phyloP scores from a whole-genome alignment of 208 protist genomes.

The Balamuthia mandrillaris region DNA sequence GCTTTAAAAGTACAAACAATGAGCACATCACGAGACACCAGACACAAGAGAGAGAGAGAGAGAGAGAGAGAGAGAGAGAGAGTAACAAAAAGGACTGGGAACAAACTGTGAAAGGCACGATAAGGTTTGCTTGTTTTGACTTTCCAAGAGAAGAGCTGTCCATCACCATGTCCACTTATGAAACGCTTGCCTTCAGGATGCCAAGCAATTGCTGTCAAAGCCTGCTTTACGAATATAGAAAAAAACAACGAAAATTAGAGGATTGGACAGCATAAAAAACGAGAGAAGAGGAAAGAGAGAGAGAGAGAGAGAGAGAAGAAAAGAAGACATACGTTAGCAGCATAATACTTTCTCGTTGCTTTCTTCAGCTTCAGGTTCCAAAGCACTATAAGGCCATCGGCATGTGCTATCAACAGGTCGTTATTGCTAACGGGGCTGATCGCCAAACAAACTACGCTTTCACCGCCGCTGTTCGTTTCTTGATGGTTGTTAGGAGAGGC shows the following conservation, averaged over 20 bases:
- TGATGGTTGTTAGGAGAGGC: no score
- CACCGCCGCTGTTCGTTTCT: no score
- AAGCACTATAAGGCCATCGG: not conserved
- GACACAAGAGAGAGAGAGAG: not conserved
- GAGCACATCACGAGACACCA: not conserved
- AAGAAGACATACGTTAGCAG: not conserved
- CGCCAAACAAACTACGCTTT: no score
- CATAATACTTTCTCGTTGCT: not conserved
- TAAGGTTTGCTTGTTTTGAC: conserved; percentile 23
- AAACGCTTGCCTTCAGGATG: conserved; percentile 28
- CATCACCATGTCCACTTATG: conserved; percentile 9
- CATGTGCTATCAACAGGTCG: not conserved
- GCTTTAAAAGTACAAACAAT: no score
- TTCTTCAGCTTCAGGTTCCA: conserved; percentile 15
- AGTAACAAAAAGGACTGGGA: not conserved
- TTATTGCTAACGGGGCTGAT: not conserved
- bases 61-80: not conserved
- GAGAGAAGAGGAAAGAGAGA: not conserved
- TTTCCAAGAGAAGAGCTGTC: conserved; percentile 2
- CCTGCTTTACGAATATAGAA: no score
- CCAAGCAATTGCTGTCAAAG: not conserved
- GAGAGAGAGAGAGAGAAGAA: not conserved
- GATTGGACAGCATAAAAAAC: not conserved
- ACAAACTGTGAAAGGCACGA: not conserved
- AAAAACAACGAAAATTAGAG: no score